Conservation (phyloP, 2,329 filamentous ascomycete species). For the Fusarium acutatum region DNA sequence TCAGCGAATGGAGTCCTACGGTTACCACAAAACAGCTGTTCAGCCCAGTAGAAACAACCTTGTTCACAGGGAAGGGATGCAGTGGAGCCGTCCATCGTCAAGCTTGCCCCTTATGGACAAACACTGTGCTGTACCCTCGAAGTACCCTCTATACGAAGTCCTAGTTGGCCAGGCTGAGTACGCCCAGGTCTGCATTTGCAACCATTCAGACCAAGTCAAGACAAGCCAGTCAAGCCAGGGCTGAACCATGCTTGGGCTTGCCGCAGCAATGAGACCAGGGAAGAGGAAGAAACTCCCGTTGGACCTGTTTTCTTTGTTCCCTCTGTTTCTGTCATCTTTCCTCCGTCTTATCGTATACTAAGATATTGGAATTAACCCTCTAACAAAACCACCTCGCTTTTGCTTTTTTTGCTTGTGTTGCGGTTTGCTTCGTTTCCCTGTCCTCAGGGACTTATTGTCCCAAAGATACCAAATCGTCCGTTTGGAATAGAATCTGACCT, state of each 20-base stretch:
- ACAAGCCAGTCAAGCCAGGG: slow-evolving; percentile 10
- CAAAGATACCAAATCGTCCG: background rate
- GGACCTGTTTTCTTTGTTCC: slow-evolving; percentile 25
- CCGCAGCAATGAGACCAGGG: slow-evolving; percentile 28
- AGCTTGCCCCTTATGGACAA: slow-evolving; percentile 4
- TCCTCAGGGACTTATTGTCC: slow-evolving; percentile 20
- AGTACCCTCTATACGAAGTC: slow-evolving; percentile 22
- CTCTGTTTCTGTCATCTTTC: slow-evolving; percentile 2
- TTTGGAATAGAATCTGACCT: background rate
- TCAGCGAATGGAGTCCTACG: background rate
- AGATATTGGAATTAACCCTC: background rate
- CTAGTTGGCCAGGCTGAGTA: slow-evolving; percentile 23
- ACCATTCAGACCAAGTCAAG: slow-evolving; percentile 17
- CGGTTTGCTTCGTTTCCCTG: background rate
- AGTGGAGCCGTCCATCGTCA: background rate
- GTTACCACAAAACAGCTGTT: background rate
- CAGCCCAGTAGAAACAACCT: slow-evolving; percentile 21
- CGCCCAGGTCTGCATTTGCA: slow-evolving; percentile 26
- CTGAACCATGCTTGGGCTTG: slow-evolving; percentile 22
- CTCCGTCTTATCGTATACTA: slow-evolving; percentile 1
- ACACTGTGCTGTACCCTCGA: slow-evolving; percentile 13
- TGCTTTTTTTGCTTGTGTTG: background rate
- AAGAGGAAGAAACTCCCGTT: slow-evolving; percentile 1
- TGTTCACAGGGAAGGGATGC: background rate
- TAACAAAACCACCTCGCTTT: background rate